phyloP scores from a whole-genome alignment of 345 rosid species.

The Physaria fendleri region DNA sequence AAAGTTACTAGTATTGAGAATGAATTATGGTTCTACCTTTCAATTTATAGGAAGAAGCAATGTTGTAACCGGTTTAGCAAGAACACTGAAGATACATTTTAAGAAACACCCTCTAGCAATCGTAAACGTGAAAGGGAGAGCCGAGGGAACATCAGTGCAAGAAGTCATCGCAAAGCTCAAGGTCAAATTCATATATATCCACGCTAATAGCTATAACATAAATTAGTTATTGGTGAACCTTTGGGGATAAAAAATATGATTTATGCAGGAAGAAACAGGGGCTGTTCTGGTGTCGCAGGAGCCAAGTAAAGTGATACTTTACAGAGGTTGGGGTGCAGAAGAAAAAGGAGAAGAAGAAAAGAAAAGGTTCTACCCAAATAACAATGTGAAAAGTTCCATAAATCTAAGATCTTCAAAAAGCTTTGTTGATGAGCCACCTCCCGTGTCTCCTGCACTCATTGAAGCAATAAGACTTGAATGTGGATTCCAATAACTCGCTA shows the following conservation, averaged over 20 bases:
- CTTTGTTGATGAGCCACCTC: constrained; percentile 19
- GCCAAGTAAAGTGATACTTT: constrained; percentile 84
- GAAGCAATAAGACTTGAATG: constrained; percentile 79
- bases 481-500: constrained; percentile 42
- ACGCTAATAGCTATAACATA: background rate
- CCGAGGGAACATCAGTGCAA: constrained; percentile 86
- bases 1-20: background rate
- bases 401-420: constrained; percentile 10
- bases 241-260: background rate
- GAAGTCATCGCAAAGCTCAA: constrained; percentile 78
- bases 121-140: constrained; percentile 87
- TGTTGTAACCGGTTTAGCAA: constrained; percentile 69
- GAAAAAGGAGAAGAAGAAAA: constrained; percentile 41
- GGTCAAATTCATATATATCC: constrained; percentile 38
- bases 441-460: constrained; percentile 65
- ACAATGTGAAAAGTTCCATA: constrained; percentile 13
- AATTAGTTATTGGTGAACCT: background rate
- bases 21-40: background rate
- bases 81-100: constrained; percentile 64
- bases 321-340: constrained; percentile 82
- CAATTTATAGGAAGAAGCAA: constrained; percentile 64
- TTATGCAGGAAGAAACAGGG: constrained; percentile 74
- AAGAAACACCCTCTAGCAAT: constrained; percentile 75
- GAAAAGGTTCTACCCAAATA: constrained; percentile 33
- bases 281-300: constrained; percentile 79